Conservation (phyloP, 2,329 filamentous ascomycete species). For the Fonsecaea monophora region DNA sequence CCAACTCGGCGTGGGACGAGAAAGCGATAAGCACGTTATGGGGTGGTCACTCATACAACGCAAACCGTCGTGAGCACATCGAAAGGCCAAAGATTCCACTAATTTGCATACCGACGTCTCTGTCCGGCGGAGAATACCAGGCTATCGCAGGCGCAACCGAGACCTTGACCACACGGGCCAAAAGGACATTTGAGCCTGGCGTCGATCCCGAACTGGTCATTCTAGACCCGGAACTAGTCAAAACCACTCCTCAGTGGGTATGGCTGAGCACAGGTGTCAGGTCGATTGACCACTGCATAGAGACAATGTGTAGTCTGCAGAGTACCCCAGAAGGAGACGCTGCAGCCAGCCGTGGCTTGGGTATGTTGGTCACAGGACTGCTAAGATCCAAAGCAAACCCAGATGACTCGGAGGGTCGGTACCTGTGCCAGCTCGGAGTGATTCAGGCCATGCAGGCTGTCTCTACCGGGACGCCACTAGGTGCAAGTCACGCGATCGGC, state of each 20-base stretch:
- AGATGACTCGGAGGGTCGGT: conserved; percentile 1
- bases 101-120: conserved; percentile 51
- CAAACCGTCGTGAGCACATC: background rate
- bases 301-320: conserved; percentile 40
- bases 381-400: conserved; percentile 34
- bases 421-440: conserved; percentile 21
- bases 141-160: conserved; percentile 51
- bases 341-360: conserved; percentile 40
- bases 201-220: conserved; percentile 29
- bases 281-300: conserved; percentile 44
- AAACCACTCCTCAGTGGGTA: conserved; percentile 40
- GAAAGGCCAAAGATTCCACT: background rate
- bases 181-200: conserved; percentile 19
- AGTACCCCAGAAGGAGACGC: conserved; percentile 23
- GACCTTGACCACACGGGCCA: conserved; percentile 10
- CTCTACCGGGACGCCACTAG: conserved; percentile 48
- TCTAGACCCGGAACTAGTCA: conserved; percentile 40
- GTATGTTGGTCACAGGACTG: conserved; percentile 37
- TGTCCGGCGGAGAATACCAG: conserved; percentile 53
- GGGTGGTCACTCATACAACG: conserved; percentile 6
- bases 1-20: conserved; percentile 49
- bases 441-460: conserved; percentile 35
- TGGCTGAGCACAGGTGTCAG: conserved; percentile 43
- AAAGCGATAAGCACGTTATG: conserved; percentile 6
- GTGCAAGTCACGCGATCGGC: conserved; percentile 60